Conservation (phyloP, 768 basidiomycete species). For the Rhizopogon roseolus region DNA sequence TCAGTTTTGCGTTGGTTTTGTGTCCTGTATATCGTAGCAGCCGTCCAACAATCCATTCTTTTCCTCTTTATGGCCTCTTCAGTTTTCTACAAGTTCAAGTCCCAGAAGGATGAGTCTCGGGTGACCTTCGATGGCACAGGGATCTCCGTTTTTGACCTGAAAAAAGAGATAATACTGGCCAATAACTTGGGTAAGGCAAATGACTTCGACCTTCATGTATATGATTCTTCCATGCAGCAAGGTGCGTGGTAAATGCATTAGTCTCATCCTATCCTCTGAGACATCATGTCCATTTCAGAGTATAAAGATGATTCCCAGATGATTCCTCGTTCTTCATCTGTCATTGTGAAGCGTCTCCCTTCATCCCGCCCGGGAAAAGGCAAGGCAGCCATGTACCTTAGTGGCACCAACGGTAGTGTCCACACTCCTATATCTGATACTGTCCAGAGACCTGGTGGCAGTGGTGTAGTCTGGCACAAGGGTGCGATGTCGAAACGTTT, state of each 20-base stretch:
- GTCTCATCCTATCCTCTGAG: background rate
- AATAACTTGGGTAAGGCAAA: constrained; percentile 95
- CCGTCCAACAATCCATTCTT: constrained; percentile 10
- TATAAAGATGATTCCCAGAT: constrained; percentile 88
- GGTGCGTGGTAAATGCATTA: constrained; percentile 42
- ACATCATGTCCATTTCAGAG: constrained; percentile 43
- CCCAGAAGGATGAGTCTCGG: constrained; percentile 89
- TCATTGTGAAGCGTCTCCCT: constrained; percentile 89
- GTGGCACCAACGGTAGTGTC: constrained; percentile 37
- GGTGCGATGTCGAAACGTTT: constrained; percentile 86
- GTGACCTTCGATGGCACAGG: constrained; percentile 98
- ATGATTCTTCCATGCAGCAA: constrained; percentile 83
- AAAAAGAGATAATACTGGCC: constrained; percentile 95
- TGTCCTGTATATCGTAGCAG: constrained; percentile 13
- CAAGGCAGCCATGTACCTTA: constrained; percentile 72
- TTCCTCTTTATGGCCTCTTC: constrained; percentile 69
- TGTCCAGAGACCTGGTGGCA: constrained; percentile 33
- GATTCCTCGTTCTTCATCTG: constrained; percentile 92
- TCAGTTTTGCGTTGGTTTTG: constrained; percentile 11
- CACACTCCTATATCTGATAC: constrained; percentile 46
- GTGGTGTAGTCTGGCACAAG: constrained; percentile 51
- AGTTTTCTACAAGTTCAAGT: constrained; percentile 98
- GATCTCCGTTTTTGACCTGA: constrained; percentile 98
- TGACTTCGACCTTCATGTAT: constrained; percentile 92
- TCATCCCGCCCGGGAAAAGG: constrained; percentile 78